Evolutionary conservation across 2,329 filamentous ascomycete genomes (phyloP), one percentile per base, ranked within the genome.

Genomic region (Lecanicillium sp.): DNA sequence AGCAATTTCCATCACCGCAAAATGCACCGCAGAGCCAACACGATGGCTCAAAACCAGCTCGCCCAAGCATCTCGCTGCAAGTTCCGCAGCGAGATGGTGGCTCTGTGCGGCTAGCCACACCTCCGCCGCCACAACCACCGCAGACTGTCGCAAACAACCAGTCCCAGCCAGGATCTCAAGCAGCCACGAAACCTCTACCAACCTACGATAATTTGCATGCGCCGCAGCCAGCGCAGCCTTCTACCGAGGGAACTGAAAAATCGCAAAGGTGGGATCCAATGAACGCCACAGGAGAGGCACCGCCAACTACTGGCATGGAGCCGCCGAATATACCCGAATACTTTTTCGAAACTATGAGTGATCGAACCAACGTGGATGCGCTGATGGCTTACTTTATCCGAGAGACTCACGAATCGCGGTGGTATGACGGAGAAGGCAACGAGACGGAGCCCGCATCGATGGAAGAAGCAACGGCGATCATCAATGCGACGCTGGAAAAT

Each of bases 61-160:
- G 66, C 14, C 68, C 67, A 4, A 67, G 57, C 50, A 69, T 70
- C 50, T 68, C 68, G 27, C 56, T 71, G 5, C 66, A 68, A 30
- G 67, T 69, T 3, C 67, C 68, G 1, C 73, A 81, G 54, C 74
- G 82, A 50, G 67, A 74, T 15, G 72, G 79, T 1, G 80, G 80
- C 1, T 72, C 77, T 3, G 79, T 86, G 0, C 71, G 80, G 49
- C 67, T 86, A 12, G 81, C 82, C 20, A 86, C 82, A 8, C 76
- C 76, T 27, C 73, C 73, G 7, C 66, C 68, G 2, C 76, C 55
- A 20, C 51, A 53, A 14, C 54, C 52, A 5, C 64, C 68, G 14
- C 63, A 68, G n/a, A n/a, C n/a, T n/a, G n/a, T n/a, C n/a, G n/a
- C n/a, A n/a, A n/a, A n/a, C n/a, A n/a, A n/a, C n/a, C n/a, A n/a